These are phyloP conservation scores for Gamarada debralockiae DNA, from an alignment of 495 filamentous ascomycete genomes.

Conservation along the genomic window DNA sequence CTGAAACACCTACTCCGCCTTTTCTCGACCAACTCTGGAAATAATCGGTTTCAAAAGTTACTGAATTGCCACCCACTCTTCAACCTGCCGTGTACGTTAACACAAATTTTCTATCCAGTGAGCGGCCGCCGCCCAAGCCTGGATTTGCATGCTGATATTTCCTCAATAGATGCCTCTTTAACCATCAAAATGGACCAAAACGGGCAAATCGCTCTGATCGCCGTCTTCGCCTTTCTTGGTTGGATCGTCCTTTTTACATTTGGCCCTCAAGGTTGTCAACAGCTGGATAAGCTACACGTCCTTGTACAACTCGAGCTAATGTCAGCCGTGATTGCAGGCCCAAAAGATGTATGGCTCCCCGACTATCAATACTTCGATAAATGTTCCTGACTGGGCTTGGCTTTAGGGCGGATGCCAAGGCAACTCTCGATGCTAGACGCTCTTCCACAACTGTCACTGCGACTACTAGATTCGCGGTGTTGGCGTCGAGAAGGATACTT, in stretches of 20 bases:
- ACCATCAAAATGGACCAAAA: not conserved
- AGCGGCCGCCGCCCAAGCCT: too few species aligned
- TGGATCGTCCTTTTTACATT: not conserved
- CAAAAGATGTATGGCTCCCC: not conserved
- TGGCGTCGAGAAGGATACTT: too few species aligned
- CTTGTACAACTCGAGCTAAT: not conserved
- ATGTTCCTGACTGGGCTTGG: slow-evolving; percentile 3
- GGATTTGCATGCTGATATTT: too few species aligned
- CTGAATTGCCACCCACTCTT: too few species aligned
- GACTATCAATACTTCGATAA: not conserved
- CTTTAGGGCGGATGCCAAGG: slow-evolving; percentile 3
- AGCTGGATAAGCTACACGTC: not conserved
- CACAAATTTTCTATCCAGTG: too few species aligned
- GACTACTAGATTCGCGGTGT: not conserved
- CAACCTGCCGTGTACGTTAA: too few species aligned
- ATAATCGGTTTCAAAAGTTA: not conserved
- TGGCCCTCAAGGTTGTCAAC: not conserved
- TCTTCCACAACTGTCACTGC: not conserved
- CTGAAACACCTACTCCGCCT: not conserved
- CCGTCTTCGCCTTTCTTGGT: not conserved
- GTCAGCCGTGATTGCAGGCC: not conserved
- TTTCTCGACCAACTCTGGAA: not conserved
- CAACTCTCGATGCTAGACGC: not conserved
- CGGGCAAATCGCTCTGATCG: not conserved
- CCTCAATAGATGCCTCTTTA: too few species aligned